Base-by-base conservation (phyloP, 805 yeast genomes). In the Wickerhamiella qilinensis region DNA sequence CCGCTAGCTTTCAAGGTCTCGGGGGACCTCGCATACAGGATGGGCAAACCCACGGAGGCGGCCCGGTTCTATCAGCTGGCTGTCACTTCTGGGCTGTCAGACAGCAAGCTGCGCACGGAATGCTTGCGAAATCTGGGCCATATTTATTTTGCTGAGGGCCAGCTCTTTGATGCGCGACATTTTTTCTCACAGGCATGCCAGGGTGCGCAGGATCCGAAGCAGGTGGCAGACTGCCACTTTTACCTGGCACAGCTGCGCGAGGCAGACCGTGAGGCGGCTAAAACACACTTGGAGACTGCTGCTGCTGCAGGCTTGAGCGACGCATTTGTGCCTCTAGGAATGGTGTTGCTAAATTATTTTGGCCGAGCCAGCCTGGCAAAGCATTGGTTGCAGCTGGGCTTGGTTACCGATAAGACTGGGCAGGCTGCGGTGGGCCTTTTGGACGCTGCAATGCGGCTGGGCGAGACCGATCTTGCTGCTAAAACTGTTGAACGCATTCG, bases 311-410 rank as follows among this genome's bases (percentile, higher is more conserved):
- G 94, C 0, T 73, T 84, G 35, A 69, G 65, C 46, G 94, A 86
- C 46, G 67, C 84, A 7, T 81, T 84, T 52, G 70, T 75, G 19
- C 70, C 75, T 18, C 60, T 86, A 33, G 96, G 95, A 1, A 79
- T 77, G 52, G 56, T 85, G 45, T 91, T 84, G 47, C 58, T 84
- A 59, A 83, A 83, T 52, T 75, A 79, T 46, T 86, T 78, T 53
- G 62, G 69, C n/a, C 66, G 78, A 47, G 51, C 60, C 2, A 41
- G 41, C 2, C 73, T 76, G 46, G 83, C 93, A 1, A 58, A 64
- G 27, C 80, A 81, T 50, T 88, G 97, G 97, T 84, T 85, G 58
- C 70, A 70, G 48, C 60, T 86, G 33, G 98, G 96, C 2, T 30
- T 35, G 9, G 40, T 43, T 4, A 49, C 53, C 1, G 54, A 50